A percentile compares a stretch with the other conserved stretches of the same genome.
Evolutionary conservation across 140 eudicot genomes (phyloP).

Genomic region (Flaveria floridana): DNA sequence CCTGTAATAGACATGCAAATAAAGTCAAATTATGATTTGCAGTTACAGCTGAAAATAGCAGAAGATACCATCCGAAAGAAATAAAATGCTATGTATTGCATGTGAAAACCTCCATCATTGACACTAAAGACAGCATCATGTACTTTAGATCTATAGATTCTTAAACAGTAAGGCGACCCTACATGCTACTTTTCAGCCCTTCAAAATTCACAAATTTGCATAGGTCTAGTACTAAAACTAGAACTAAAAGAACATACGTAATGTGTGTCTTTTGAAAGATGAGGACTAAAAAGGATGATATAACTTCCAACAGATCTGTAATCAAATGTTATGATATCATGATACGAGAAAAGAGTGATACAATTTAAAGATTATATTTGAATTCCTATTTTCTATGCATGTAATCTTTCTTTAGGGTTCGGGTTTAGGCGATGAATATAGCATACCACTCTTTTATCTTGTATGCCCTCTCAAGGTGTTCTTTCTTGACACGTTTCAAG

Average conservation of each 20-base stretch:
- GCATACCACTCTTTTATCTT: conserved; percentile 78
- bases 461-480: conserved; percentile 85
- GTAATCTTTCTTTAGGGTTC: neutral
- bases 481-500: conserved; percentile 80
- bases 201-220: neutral
- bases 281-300: neutral
- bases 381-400: conserved; percentile 3
- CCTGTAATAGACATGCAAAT: conserved; percentile 47
- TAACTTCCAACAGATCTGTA: neutral
- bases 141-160: too few species aligned
- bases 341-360: neutral
- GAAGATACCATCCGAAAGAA: too few species aligned
- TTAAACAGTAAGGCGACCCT: too few species aligned
- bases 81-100: too few species aligned
- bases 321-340: neutral
- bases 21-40: neutral
- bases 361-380: neutral
- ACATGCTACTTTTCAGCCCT: too few species aligned
- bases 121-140: too few species aligned
- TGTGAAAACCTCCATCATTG: too few species aligned
- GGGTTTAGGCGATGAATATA: neutral
- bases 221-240: neutral
- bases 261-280: too few species aligned
- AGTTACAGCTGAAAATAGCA: too few species aligned
- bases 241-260: too few species aligned